Conservation (phyloP, 1,284 basidiomycete genomes). For the Sanghuangporus weigelae region DNA sequence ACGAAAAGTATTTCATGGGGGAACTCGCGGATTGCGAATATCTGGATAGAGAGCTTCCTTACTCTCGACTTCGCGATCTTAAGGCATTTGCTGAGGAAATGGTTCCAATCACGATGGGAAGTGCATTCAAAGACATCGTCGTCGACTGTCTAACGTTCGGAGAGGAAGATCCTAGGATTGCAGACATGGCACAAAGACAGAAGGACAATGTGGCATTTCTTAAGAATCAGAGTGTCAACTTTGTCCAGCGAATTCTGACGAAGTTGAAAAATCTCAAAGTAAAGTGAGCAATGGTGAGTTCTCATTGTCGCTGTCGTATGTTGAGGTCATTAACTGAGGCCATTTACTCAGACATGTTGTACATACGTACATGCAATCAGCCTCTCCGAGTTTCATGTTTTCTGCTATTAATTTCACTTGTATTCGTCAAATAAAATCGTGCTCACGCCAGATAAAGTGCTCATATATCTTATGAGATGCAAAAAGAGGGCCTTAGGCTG, state of each 20-base stretch:
- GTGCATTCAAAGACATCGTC: constrained; percentile 7
- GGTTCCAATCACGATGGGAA: constrained; percentile 6
- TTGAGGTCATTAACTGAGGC: no score
- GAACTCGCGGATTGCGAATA: background rate
- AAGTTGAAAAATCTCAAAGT: background rate
- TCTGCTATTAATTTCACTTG: no score
- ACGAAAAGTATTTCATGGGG: background rate
- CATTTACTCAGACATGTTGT: no score
- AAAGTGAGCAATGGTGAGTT: background rate
- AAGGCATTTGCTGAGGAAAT: background rate
- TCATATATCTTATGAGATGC: no score
- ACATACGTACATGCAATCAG: no score
- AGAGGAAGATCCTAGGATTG: background rate
- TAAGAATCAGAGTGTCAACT: background rate
- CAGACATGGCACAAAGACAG: background rate
- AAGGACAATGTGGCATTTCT: background rate
- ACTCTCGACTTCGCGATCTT: background rate
- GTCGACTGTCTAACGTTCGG: constrained; percentile 7
- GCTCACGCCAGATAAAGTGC: no score
- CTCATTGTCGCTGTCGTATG: no score
- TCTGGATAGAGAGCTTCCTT: background rate
- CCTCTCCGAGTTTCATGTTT: no score
- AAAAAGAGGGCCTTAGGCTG: no score
- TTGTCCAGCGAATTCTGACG: background rate
- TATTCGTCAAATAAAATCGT: no score